Conservation (phyloP, 2,329 filamentous ascomycete genomes). For the Gnomoniopsis sp. region DNA sequence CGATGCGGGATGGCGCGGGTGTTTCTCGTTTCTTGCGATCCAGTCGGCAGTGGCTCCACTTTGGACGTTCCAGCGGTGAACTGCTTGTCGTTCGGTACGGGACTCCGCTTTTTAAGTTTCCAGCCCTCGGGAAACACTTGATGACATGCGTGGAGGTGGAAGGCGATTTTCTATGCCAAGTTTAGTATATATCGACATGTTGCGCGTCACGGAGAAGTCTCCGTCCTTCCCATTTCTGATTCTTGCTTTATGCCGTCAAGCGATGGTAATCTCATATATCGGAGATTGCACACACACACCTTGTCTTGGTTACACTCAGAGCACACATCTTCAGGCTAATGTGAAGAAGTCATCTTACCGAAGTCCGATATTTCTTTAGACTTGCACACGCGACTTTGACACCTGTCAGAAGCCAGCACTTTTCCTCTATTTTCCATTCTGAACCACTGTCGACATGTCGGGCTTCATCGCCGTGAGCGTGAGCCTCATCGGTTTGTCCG, state of each 20-base stretch:
- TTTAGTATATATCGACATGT: neutral
- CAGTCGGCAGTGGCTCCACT: neutral
- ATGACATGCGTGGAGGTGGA: constrained; percentile 2
- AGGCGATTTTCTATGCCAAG: neutral
- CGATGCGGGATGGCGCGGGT: constrained; percentile 13
- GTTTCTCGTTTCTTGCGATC: constrained; percentile 6
- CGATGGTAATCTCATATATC: constrained; percentile 1
- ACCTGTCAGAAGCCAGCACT: neutral
- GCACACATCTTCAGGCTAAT: neutral
- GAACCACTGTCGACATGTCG: constrained; percentile 1
- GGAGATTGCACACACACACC: neutral
- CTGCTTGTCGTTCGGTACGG: neutral
- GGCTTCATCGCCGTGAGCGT: constrained; percentile 18
- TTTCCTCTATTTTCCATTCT: neutral
- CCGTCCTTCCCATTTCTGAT: neutral
- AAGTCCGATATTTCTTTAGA: neutral
- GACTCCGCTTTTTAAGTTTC: neutral
- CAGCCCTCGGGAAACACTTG: neutral
- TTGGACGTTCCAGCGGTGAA: neutral
- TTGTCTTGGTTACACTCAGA: neutral
- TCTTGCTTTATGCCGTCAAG: neutral
- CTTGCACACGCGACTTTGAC: neutral
- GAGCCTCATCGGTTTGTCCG: constrained; percentile 15
- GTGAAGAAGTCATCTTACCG: neutral
- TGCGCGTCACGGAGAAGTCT: neutral